phyloP scores from a whole-genome alignment of 1,284 basidiomycete species.

The Salmacisia buchloeana region DNA sequence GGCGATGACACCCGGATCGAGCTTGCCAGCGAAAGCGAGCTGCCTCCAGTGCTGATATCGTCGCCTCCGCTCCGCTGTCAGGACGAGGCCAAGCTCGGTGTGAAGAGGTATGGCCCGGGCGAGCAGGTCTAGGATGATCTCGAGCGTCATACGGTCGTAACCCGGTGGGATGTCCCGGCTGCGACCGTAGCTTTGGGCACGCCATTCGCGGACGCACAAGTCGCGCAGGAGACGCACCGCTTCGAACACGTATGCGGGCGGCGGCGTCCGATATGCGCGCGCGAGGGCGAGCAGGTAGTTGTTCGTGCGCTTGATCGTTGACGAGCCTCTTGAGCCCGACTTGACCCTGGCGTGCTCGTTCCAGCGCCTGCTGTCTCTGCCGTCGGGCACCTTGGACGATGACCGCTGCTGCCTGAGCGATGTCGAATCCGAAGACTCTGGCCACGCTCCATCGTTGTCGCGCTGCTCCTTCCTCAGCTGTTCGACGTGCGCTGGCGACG shows the following conservation, averaged over 20 bases:
- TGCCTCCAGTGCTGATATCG: too few species aligned
- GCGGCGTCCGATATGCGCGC: not conserved
- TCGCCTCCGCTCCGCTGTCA: too few species aligned
- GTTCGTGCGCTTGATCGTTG: too few species aligned
- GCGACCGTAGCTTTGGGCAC: not conserved
- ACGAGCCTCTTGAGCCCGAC: not conserved
- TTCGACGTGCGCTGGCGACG: not conserved
- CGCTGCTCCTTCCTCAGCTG: too few species aligned
- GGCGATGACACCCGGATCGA: too few species aligned
- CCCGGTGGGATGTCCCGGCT: not conserved
- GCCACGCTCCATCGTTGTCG: too few species aligned
- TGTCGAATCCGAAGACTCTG: too few species aligned
- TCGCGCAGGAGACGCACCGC: not conserved
- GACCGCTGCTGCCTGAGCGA: too few species aligned
- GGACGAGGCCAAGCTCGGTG: not conserved
- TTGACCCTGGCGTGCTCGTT: too few species aligned
- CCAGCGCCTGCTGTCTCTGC: too few species aligned
- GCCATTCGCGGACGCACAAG: not conserved
- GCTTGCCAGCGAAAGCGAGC: too few species aligned
- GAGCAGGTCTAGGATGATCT: conserved; percentile 2
- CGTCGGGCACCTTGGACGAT: too few species aligned
- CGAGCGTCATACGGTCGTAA: not conserved
- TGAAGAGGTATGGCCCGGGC: conserved; percentile 3
- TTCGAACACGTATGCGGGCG: not conserved
- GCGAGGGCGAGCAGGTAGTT: conserved; percentile 4